These are phyloP conservation scores for Solanum lignicaule DNA, from an alignment of 257 asterid species.

Conservation along the genomic window DNA sequence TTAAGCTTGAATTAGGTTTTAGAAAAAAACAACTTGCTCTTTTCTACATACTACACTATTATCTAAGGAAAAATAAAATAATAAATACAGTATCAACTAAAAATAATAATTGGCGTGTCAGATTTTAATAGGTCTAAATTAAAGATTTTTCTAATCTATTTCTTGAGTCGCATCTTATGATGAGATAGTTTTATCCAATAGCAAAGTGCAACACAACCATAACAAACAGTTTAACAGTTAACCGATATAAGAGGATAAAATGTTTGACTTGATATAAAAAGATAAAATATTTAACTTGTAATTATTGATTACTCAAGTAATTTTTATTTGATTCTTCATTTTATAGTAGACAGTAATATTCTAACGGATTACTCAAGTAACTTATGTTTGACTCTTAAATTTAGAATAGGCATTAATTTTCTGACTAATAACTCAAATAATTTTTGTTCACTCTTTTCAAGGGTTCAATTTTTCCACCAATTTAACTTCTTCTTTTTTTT, in stretches of 20 bases:
- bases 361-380: not conserved
- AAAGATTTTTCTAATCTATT: too few species aligned
- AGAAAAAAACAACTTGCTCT: not conserved
- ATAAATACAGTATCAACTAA: too few species aligned
- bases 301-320: not conserved
- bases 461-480: too few species aligned
- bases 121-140: not conserved
- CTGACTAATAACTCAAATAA: not conserved
- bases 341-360: too few species aligned
- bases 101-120: not conserved
- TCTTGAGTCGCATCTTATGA: not conserved
- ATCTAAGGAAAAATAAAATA: not conserved
- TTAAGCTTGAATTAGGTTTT: not conserved
- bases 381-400: not conserved
- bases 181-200: not conserved
- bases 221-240: not conserved
- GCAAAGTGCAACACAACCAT: not conserved
- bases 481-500: too few species aligned
- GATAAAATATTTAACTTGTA: too few species aligned
- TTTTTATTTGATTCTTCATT: too few species aligned
- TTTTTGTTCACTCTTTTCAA: not conserved
- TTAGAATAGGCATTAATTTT: not conserved
- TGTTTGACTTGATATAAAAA: too few species aligned
- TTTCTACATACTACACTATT: not conserved
- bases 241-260: too few species aligned